Conservation (phyloP, 352 stramenopile species). For the Pythium oligandrum region DNA sequence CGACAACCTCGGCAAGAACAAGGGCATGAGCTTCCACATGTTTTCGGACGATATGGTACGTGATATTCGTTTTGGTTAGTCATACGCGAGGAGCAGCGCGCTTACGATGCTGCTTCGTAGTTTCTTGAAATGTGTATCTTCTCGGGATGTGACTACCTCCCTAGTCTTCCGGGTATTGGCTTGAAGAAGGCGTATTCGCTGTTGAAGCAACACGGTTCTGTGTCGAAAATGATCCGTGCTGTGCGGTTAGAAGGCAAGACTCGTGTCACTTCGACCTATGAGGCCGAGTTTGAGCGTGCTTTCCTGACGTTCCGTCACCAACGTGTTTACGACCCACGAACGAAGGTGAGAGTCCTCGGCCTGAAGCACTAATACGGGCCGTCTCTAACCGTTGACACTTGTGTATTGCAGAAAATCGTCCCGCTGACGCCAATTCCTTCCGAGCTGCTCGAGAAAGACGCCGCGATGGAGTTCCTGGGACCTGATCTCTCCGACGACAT, state of each 20-base stretch:
- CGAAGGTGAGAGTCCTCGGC: conserved; percentile 26
- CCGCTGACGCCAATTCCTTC: conserved; percentile 51
- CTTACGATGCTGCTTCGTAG: conserved; percentile 18
- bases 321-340: conserved; percentile 55
- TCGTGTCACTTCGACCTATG: conserved; percentile 44
- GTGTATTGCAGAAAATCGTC: conserved; percentile 44
- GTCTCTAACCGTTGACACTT: neutral
- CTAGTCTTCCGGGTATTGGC: conserved; percentile 76
- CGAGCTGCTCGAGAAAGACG: conserved; percentile 21
- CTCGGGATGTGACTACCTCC: conserved; percentile 87
- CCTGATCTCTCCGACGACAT: conserved; percentile 38
- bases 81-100: neutral
- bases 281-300: conserved; percentile 54
- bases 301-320: conserved; percentile 69
- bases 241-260: conserved; percentile 67
- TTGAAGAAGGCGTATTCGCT: conserved; percentile 74
- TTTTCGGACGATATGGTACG: conserved; percentile 84
- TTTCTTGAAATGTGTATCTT: conserved; percentile 91
- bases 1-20: conserved; percentile 70
- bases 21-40: conserved; percentile 62
- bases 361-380: too few species aligned
- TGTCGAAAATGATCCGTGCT: conserved; percentile 37
- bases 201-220: conserved; percentile 69
- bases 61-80: neutral
- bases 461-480: conserved; percentile 58